These are phyloP conservation scores for Hansenula sp. DNA, from an alignment of 1,139 yeast species.

Conservation along the genomic window DNA sequence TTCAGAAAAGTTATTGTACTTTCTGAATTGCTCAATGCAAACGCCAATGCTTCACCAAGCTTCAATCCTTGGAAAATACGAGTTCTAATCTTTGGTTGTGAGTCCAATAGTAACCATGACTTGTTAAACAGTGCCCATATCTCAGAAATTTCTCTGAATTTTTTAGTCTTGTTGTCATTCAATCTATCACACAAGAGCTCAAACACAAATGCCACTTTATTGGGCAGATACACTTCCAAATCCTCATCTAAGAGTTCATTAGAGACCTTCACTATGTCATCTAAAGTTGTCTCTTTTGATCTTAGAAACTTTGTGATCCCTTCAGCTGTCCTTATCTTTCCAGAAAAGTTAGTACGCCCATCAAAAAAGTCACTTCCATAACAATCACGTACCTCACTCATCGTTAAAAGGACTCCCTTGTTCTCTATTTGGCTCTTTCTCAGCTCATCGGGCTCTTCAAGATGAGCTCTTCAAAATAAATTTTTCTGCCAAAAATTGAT, in stretches of 20 bases:
- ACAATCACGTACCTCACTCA: neutral
- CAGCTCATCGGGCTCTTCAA: too few species aligned
- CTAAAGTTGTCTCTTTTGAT: slow-evolving; percentile 43
- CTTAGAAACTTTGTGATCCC: slow-evolving; percentile 61
- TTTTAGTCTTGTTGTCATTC: slow-evolving; percentile 38
- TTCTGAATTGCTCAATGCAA: slow-evolving; percentile 11
- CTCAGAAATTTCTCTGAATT: slow-evolving; percentile 37
- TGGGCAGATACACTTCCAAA: slow-evolving; percentile 53
- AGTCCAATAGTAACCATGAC: slow-evolving; percentile 33
- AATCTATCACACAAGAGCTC: slow-evolving; percentile 67
- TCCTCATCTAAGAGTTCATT: slow-evolving; percentile 35
- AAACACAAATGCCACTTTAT: slow-evolving; percentile 51
- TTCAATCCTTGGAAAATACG: slow-evolving; percentile 35
- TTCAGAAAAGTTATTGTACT: slow-evolving; percentile 8
- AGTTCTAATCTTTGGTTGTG: slow-evolving; percentile 21
- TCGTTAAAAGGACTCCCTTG: neutral
- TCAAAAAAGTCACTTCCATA: neutral
- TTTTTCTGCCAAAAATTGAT: neutral
- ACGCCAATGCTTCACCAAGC: slow-evolving; percentile 29
- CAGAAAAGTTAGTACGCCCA: neutral
- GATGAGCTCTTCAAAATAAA: slow-evolving; percentile 2
- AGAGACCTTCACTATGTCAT: slow-evolving; percentile 41
- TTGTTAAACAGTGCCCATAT: slow-evolving; percentile 46
- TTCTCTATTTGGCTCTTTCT: neutral
- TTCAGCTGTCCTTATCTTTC: slow-evolving; percentile 40